A percentile compares a stretch with the other conserved stretches of the same genome.
Conservation (phyloP, 768 basidiomycete genomes). For the Tulasnella sp. region DNA sequence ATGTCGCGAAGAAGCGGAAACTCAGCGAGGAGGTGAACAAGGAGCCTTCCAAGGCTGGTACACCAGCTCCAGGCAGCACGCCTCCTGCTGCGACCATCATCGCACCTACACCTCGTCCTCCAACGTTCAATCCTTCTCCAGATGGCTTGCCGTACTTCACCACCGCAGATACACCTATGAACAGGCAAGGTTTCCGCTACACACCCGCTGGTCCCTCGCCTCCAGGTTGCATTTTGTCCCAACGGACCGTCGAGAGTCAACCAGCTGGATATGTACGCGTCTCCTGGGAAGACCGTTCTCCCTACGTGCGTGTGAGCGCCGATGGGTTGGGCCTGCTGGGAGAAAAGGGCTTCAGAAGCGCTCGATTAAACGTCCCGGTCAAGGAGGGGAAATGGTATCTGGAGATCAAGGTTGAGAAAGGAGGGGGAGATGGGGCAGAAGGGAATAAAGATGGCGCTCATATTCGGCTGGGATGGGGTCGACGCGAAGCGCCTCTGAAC, state of each 20-base stretch:
- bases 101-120: slow-evolving; percentile 23
- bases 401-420: slow-evolving; percentile 77
- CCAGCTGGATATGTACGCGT: slow-evolving; percentile 63
- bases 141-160: slow-evolving; percentile 34
- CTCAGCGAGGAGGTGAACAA: slow-evolving; percentile 24
- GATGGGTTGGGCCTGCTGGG: slow-evolving; percentile 75
- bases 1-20: slow-evolving; percentile 17
- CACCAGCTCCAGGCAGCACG: slow-evolving; percentile 17
- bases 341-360: slow-evolving; percentile 86
- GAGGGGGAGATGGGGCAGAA: slow-evolving; percentile 57
- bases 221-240: slow-evolving; percentile 48
- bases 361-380: slow-evolving; percentile 83
- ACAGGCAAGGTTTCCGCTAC: slow-evolving; percentile 37
- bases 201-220: slow-evolving; percentile 32
- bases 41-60: not conserved
- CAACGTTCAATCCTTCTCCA: slow-evolving; percentile 29
- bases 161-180: slow-evolving; percentile 36
- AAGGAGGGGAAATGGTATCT: slow-evolving; percentile 91
- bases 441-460: slow-evolving; percentile 57
- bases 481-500: slow-evolving; percentile 90
- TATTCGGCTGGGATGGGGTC: slow-evolving; percentile 86
- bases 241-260: slow-evolving; percentile 75
- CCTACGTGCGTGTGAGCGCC: slow-evolving; percentile 71
- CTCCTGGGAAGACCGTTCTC: slow-evolving; percentile 88
- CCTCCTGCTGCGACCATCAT: not conserved